Evolutionary conservation across 1,139 yeast genomes (phyloP), one percentile per base, ranked within the genome.

Genomic region (Scheffersomyces segobiensis): DNA sequence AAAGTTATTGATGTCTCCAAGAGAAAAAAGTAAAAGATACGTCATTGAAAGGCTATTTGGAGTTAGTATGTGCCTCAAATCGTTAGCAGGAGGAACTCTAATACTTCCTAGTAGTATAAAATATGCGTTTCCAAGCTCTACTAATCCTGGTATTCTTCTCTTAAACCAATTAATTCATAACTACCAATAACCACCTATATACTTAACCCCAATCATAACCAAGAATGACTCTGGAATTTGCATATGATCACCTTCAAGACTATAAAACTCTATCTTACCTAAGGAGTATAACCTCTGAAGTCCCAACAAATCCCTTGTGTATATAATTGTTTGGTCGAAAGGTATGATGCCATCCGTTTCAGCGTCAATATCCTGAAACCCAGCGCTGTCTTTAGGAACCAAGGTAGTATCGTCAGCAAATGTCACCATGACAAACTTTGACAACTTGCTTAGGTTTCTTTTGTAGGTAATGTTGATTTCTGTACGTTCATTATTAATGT

Each of bases 351-450:
- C 65, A 0, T 85, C 87, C 0, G 82, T 71, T 0, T 63, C 63
- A 0, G 74, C 67, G 65, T 87, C 86, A 24, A 76, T 66, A 64
- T 89, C 95, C 54, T 74, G 80, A 66, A 89, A 88, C 83, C 85
- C 84, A 0, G 93, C 87, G 59, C 89, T 85, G 58, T 88, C 89
- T 67, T 86, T 87, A 0, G 97, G 97, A 0, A 87, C 87, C 17
- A 91, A 76, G 0, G 90, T 88, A 19, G 82, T 82, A 69, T 91
- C 97, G 55, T 84, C 74, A 0, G 74, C 71, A 64, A 91, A 91
- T 71, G 78, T 73, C 1, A 89, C 74, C 79, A 91, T 73, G 0
- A 88, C 90, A 51, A 91, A 73, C 54, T 77, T 79, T 26, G 85
- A 79, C 22, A 90, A 68, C 2, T 61, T 61, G 18, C 71, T 62